These are phyloP conservation scores for Rhinocladiella mackenziei DNA, from an alignment of 2,329 filamentous ascomycete species.

Conservation along the genomic window DNA sequence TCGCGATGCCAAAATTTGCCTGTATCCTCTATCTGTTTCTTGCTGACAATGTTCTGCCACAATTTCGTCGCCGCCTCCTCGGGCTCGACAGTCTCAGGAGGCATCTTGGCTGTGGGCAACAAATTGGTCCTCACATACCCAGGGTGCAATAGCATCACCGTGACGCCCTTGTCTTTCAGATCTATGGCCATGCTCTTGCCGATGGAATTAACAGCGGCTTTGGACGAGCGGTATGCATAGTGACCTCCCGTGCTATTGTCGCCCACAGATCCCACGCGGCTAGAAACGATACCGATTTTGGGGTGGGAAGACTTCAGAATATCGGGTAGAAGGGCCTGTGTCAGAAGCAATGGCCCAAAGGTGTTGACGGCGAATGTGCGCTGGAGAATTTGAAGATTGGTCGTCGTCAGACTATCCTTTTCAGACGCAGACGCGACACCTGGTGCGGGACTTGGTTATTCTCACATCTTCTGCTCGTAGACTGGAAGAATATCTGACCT, in stretches of 20 bases:
- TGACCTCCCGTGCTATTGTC: constrained; percentile 43
- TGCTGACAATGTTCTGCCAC: constrained; percentile 39
- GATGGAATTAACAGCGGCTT: constrained; percentile 45
- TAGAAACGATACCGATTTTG: constrained; percentile 42
- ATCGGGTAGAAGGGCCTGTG: constrained; percentile 44
- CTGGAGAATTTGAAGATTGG: constrained; percentile 27
- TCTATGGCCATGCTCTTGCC: constrained; percentile 45
- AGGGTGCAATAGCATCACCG: constrained; percentile 44
- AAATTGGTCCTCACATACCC: constrained; percentile 42
- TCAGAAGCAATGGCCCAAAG: constrained; percentile 44
- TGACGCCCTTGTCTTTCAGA: constrained; percentile 40
- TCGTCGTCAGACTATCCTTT: constrained; percentile 35
- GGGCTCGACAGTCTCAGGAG: constrained; percentile 41
- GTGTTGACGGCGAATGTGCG: constrained; percentile 44
- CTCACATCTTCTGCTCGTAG: no score
- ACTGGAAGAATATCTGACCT: constrained; percentile 14
- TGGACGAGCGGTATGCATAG: constrained; percentile 45
- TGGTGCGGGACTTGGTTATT: no score
- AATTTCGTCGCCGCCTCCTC: constrained; percentile 45
- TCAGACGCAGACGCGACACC: constrained; percentile 35
- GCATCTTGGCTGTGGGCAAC: constrained; percentile 20
- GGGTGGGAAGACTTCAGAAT: constrained; percentile 34
- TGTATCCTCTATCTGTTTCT: constrained; percentile 40
- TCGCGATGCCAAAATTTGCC: constrained; percentile 46
- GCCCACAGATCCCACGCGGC: constrained; percentile 42